A percentile compares a stretch with the other conserved stretches of the same genome.
phyloP scores from a whole-genome alignment of 2,329 filamentous ascomycete genomes.

The Boeremia exigua region DNA sequence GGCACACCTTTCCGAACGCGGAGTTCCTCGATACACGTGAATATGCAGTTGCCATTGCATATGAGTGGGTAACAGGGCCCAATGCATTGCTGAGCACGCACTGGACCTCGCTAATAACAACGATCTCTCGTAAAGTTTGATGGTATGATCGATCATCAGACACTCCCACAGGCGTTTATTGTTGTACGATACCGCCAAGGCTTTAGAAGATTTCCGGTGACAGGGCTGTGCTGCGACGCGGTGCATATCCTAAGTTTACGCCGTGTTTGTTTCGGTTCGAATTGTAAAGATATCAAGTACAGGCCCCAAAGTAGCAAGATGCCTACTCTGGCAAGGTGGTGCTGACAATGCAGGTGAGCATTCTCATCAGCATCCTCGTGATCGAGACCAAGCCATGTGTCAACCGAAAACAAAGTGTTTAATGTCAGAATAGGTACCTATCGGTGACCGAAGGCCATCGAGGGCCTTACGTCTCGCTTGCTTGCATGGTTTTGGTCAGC shows the following conservation, averaged over 20 bases:
- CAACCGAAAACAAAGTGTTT: not conserved
- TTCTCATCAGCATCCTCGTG: not conserved
- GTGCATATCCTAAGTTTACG: not conserved
- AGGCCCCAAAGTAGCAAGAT: too few relatives aligned
- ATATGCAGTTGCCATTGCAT: not conserved
- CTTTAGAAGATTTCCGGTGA: too few relatives aligned
- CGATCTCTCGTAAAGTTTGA: too few relatives aligned
- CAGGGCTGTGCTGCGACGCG: too few relatives aligned
- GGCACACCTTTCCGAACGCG: conserved; percentile 28
- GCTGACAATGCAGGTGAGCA: not conserved
- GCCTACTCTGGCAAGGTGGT: not conserved
- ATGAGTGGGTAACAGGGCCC: not conserved
- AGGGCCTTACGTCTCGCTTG: too few relatives aligned
- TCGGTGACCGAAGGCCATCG: not conserved
- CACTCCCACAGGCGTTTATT: too few relatives aligned
- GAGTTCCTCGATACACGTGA: not conserved
- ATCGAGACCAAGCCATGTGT: too few relatives aligned
- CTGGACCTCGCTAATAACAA: not conserved
- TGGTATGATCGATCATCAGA: too few relatives aligned
- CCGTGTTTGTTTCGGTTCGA: not conserved
- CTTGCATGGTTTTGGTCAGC: too few relatives aligned
- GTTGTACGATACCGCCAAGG: too few relatives aligned
- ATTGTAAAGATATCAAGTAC: not conserved
- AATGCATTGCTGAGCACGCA: not conserved
- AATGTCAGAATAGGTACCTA: not conserved